Evolutionary conservation across 2,329 filamentous ascomycete species (phyloP).

Genomic region (Lasiodiplodia hormozganensis): DNA sequence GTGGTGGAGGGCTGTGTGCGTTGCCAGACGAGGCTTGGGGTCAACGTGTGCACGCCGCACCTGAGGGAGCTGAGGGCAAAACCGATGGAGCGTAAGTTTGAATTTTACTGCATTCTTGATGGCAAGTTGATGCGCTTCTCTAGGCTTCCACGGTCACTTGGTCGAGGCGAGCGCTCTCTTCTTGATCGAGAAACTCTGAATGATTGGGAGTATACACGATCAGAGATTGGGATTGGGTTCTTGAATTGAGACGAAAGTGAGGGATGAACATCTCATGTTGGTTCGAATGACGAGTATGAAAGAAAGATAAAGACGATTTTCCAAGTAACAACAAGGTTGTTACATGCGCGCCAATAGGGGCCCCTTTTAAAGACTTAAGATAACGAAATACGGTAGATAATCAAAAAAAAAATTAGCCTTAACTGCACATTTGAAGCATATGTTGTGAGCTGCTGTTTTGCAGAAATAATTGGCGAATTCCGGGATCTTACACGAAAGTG

Average conservation of each 20-base stretch:
- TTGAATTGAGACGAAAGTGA: not conserved
- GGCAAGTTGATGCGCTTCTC: not conserved
- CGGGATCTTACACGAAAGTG: too few species aligned
- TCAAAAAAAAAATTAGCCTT: too few species aligned
- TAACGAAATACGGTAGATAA: not conserved
- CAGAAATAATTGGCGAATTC: not conserved
- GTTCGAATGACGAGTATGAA: not conserved
- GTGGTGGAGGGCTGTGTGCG: not conserved
- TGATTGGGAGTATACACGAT: not conserved
- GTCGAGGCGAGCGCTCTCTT: conserved; percentile 1
- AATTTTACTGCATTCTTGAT: not conserved
- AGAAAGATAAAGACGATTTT: not conserved
- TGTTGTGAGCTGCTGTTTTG: not conserved
- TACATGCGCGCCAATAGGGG: not conserved
- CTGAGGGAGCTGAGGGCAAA: conserved; percentile 12
- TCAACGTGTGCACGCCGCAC: conserved; percentile 21
- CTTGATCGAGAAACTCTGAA: conserved; percentile 2
- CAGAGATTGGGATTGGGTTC: not conserved
- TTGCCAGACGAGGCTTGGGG: conserved; percentile 15
- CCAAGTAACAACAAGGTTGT: not conserved
- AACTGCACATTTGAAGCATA: not conserved
- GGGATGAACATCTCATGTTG: not conserved
- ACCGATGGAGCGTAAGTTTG: not conserved
- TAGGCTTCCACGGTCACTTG: conserved; percentile 12
- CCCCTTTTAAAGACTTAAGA: not conserved